Conservation (phyloP, 805 yeast genomes). For the Cyberlindnera amylophila region DNA sequence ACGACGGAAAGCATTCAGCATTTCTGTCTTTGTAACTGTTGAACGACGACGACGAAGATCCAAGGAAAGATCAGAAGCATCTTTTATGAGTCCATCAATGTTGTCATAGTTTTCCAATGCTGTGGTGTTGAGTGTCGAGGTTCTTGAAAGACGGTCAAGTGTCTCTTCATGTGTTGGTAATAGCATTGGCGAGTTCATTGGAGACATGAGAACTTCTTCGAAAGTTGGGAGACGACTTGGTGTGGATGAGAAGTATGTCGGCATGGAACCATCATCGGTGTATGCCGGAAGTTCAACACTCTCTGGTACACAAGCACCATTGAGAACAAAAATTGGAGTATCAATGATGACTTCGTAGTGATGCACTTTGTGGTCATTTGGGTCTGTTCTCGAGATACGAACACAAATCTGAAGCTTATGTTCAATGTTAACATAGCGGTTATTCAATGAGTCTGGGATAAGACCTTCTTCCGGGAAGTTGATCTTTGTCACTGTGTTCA, state of each 20-base stretch:
- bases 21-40: background rate
- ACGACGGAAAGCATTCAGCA: too few relatives aligned
- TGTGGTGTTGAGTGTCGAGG: slow-evolving; percentile 13
- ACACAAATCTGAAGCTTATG: slow-evolving; percentile 71
- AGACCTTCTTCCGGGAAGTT: slow-evolving; percentile 21
- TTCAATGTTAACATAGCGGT: slow-evolving; percentile 55
- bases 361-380: slow-evolving; percentile 45
- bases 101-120: slow-evolving; percentile 12
- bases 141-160: slow-evolving; percentile 18
- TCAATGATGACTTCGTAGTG: slow-evolving; percentile 81
- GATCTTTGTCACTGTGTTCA: slow-evolving; percentile 12
- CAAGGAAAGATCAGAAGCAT: slow-evolving; percentile 1
- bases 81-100: slow-evolving; percentile 23
- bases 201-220: slow-evolving; percentile 56
- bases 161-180: slow-evolving; percentile 21
- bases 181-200: slow-evolving; percentile 30
- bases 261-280: slow-evolving; percentile 3
- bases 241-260: background rate
- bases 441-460: slow-evolving; percentile 55
- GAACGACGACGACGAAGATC: background rate
- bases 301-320: slow-evolving; percentile 37
- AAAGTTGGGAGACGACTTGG: slow-evolving; percentile 50
- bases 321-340: slow-evolving; percentile 61
- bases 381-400: slow-evolving; percentile 61
- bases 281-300: slow-evolving; percentile 38